Base-by-base conservation (phyloP, 2,329 filamentous ascomycete genomes). In the Xylariaceae sp. region DNA sequence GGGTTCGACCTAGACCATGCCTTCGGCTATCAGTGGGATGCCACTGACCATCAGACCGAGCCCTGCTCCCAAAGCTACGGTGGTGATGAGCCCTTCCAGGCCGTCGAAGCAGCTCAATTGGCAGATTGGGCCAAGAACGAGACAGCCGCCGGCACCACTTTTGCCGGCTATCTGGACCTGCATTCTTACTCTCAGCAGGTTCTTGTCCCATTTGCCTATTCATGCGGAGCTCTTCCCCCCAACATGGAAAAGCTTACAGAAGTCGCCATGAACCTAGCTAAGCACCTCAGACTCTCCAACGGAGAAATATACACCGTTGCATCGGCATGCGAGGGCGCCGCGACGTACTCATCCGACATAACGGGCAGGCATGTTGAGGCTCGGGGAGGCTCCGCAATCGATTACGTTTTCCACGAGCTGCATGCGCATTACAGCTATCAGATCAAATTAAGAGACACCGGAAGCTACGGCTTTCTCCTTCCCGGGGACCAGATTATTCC, bases 151-250 rank as follows among this genome's bases (percentile, higher is more conserved):
- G 83, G 85, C 45, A 82, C 84, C 41, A 75, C 85, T 14, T 89
- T 97, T 55, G 79, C 91, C n/a, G 89, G 85, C 3, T 85, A 94
- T 53, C 64, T 97, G 36, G 93, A 98, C 64, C 75, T 97, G 21
- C 93, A 98, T 67, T 92, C 88, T 2, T 98, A 97, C 66, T 94
- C 89, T 0, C 91, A 98, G 68, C 87, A 96, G 67, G 85, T 98
- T 19, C 75, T 97, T 7, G 96, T 93, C 63, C 93, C 93, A 0
- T 97, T 91, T 64, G 84, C 87, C 5, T 95, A 88, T 67, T 88
- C 87, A 11, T 98, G 93, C 72, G 70, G 74, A 5, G 75, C 79
- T 5, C 73, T 83, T 22, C 92, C 93, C 11, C 91, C 92, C 0
- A 90, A 90, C 29, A 72, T 93, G 14, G 93, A 98, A 67, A 95